These are phyloP conservation scores for Boletus barrowsii DNA, from an alignment of 768 basidiomycete species.

Conservation along the genomic window DNA sequence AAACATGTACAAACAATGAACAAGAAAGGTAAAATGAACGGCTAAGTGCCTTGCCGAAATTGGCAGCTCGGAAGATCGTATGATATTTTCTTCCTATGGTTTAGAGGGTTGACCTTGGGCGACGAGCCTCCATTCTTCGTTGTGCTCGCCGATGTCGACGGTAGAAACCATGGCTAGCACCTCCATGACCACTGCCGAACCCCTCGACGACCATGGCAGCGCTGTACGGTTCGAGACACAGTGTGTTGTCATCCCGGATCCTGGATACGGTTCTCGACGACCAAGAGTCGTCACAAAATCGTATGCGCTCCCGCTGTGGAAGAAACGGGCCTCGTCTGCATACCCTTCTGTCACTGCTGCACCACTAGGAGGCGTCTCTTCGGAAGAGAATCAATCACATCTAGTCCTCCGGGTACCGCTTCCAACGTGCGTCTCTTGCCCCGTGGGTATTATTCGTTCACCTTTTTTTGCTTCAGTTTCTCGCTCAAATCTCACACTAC, in stretches of 20 bases:
- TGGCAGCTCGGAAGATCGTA: conserved; percentile 11
- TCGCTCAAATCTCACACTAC: conserved; percentile 42
- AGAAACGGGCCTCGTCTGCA: conserved; percentile 30
- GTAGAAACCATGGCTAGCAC: background rate
- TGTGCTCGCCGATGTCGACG: conserved; percentile 12
- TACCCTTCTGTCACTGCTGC: conserved; percentile 15
- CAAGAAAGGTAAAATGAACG: conserved; percentile 13
- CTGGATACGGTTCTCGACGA: conserved; percentile 37
- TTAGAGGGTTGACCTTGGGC: background rate
- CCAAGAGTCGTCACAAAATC: conserved; percentile 60
- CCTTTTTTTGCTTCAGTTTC: conserved; percentile 34
- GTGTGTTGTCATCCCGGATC: conserved; percentile 74
- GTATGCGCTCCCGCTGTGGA: conserved; percentile 69
- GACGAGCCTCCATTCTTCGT: background rate
- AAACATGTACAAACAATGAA: background rate
- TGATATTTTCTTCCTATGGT: conserved; percentile 13
- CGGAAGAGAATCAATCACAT: conserved; percentile 37
- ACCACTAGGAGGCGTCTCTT: conserved; percentile 19
- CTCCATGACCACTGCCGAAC: background rate
- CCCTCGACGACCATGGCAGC: conserved; percentile 23
- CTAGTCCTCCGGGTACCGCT: conserved; percentile 60
- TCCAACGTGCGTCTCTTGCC: conserved; percentile 46
- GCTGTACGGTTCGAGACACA: conserved; percentile 69
- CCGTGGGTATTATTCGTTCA: background rate
- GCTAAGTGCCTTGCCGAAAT: conserved; percentile 4